phyloP scores from a whole-genome alignment of 1,139 yeast species.

The Chernovozyma sophiae-reginae region DNA sequence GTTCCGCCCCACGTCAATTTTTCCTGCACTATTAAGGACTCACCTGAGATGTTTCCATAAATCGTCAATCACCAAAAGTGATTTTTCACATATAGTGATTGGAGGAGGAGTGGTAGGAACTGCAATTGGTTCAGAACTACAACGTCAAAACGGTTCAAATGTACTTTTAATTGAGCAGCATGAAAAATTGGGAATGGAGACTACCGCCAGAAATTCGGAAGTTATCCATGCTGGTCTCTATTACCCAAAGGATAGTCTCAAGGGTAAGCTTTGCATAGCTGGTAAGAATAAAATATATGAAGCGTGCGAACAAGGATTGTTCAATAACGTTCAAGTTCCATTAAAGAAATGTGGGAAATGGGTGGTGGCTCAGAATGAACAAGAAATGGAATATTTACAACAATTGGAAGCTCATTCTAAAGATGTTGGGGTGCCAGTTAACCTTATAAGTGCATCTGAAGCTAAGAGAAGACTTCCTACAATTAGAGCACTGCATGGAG shows the following conservation, averaged over 20 bases:
- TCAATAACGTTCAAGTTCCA: constrained; percentile 38
- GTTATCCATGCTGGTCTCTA: constrained; percentile 91
- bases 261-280: constrained; percentile 64
- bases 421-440: constrained; percentile 55
- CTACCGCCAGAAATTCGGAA: constrained; percentile 84
- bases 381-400: constrained; percentile 57
- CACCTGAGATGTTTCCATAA: not conserved
- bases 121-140: constrained; percentile 72
- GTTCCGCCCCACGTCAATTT: too few relatives aligned
- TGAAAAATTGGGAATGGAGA: constrained; percentile 64
- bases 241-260: constrained; percentile 65
- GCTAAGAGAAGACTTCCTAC: constrained; percentile 58
- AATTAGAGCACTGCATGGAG: constrained; percentile 58
- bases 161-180: constrained; percentile 73
- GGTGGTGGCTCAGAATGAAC: constrained; percentile 76
- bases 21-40: too few relatives aligned
- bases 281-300: constrained; percentile 69
- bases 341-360: constrained; percentile 75
- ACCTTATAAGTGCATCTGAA: constrained; percentile 42
- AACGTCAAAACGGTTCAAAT: constrained; percentile 31
- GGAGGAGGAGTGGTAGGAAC: constrained; percentile 92
- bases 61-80: constrained; percentile 17
- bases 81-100: constrained; percentile 74
- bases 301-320: constrained; percentile 37
- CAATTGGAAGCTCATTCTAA: constrained; percentile 49